These are phyloP conservation scores for Pythium apleroticum DNA, from an alignment of 352 stramenopile genomes.

Conservation along the genomic window DNA sequence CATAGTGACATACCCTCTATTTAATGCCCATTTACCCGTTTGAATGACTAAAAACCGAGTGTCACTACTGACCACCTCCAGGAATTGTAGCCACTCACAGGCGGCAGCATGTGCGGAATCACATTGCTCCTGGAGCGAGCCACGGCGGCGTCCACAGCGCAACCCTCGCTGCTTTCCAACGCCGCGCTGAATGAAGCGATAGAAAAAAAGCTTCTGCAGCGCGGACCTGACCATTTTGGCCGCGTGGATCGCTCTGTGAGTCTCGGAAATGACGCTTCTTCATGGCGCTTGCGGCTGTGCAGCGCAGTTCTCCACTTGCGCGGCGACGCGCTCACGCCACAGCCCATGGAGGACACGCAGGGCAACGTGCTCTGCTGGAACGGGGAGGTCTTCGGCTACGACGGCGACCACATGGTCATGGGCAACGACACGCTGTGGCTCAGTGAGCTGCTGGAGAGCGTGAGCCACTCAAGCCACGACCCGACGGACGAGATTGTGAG, in stretches of 20 bases:
- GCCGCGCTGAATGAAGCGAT: slow-evolving; percentile 18
- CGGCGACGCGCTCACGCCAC: slow-evolving; percentile 54
- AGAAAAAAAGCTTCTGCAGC: slow-evolving; percentile 20
- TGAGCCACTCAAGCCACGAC: slow-evolving; percentile 29
- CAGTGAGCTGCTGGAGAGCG: slow-evolving; percentile 35
- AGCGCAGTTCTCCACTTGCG: slow-evolving; percentile 91
- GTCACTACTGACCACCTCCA: slow-evolving; percentile 6
- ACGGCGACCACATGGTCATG: background rate
- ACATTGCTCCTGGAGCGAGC: slow-evolving; percentile 28
- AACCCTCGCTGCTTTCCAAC: background rate
- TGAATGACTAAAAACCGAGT: background rate
- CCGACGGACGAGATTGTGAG: slow-evolving; percentile 30
- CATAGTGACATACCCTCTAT: background rate
- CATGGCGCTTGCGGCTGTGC: slow-evolving; percentile 53
- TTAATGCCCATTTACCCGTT: background rate
- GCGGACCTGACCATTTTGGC: slow-evolving; percentile 35
- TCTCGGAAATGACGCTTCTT: background rate
- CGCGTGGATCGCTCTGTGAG: slow-evolving; percentile 6
- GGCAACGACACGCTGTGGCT: slow-evolving; percentile 52
- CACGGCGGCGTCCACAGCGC: background rate
- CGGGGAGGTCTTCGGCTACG: slow-evolving; percentile 86
- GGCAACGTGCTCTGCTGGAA: slow-evolving; percentile 91
- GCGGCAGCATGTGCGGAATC: slow-evolving; percentile 38
- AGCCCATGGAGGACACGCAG: slow-evolving; percentile 74
- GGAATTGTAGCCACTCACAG: background rate